Evolutionary conservation across 192 early-diverging fungal species (phyloP).

Genomic region (Dissophora ornata): DNA sequence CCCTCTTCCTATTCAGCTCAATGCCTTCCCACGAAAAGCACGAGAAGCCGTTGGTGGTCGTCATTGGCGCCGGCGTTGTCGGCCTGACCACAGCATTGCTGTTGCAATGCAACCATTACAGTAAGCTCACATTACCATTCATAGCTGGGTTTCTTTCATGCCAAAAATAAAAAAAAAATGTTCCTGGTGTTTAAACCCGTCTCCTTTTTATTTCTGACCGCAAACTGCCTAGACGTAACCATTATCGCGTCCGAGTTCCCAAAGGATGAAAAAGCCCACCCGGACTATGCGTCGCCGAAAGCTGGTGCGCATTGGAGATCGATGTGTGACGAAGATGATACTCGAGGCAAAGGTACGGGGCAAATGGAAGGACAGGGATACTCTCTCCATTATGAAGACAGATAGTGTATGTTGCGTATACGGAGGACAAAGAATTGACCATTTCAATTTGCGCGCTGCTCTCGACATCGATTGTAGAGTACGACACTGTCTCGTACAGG

Average conservation of each 20-base stretch:
- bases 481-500: constrained; percentile 55
- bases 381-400: too few relatives aligned
- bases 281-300: constrained; percentile 65
- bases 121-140: too few relatives aligned
- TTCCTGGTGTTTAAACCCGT: too few relatives aligned
- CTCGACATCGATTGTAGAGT: constrained; percentile 32
- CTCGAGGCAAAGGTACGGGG: constrained; percentile 49
- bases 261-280: constrained; percentile 45
- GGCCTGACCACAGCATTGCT: constrained; percentile 79
- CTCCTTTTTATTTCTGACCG: neutral
- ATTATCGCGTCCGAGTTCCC: constrained; percentile 70
- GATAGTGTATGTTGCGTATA: too few relatives aligned
- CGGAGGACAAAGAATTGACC: too few relatives aligned
- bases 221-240: constrained; percentile 59
- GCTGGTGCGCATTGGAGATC: constrained; percentile 63
- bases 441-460: neutral
- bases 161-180: too few relatives aligned
- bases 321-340: constrained; percentile 46
- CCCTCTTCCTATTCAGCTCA: neutral
- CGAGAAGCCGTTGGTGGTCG: constrained; percentile 38
- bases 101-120: constrained; percentile 66
- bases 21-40: constrained; percentile 27
- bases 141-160: too few relatives aligned
- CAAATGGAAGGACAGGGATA: too few relatives aligned
- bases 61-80: constrained; percentile 82